Base-by-base conservation (phyloP, 257 asterid species). In the Galeopsis tetrahit region DNA sequence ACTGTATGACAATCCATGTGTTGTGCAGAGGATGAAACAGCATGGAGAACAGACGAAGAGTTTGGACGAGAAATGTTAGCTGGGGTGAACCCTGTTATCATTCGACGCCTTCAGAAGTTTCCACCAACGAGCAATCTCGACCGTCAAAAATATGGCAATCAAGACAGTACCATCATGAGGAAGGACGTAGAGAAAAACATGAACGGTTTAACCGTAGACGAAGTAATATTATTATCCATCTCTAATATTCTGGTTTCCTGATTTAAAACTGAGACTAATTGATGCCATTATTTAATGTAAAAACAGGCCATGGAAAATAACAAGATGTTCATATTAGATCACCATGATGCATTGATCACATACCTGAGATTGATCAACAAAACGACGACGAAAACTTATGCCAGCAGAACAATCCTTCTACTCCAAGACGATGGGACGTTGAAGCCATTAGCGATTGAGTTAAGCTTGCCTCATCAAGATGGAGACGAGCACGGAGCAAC, bases 11-110 rank as follows among this genome's bases (percentile, higher is more conserved):
- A 11, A 58, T 28, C 10, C 4, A 21, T 21, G 11, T 32, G 11
- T 6, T 11, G 11, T 76, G 72, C 88, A 94, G 99, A 70, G 85
- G 91, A 89, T 79, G 83, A 52, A 79, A 78, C 95, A 33, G 97
- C 97, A 1, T 94, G 99, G 99, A 91, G 99, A 80, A 87, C 98
- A 1, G 99, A 94, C 70, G 92, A 85, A 79, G 99, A 94, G 77
- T 94, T 94, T 49, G 98, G 85, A 65, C 66, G 99, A 74, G 97
- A 94, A 78, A 89, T 94, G 98, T 87, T 94, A 3, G 97, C 99
- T 48, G 99, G 99, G 81, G 90, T 89, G 39, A 91, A 94, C 80
- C 99, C 99, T 69, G 97, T 91, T 35, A 21, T 84, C 62, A 87
- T 94, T 62, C 82, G 72, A 13, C 83, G 86, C 40, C 90, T 94